Base-by-base conservation (phyloP, 140 eudicot genomes). In the Senecio squalidus region DNA sequence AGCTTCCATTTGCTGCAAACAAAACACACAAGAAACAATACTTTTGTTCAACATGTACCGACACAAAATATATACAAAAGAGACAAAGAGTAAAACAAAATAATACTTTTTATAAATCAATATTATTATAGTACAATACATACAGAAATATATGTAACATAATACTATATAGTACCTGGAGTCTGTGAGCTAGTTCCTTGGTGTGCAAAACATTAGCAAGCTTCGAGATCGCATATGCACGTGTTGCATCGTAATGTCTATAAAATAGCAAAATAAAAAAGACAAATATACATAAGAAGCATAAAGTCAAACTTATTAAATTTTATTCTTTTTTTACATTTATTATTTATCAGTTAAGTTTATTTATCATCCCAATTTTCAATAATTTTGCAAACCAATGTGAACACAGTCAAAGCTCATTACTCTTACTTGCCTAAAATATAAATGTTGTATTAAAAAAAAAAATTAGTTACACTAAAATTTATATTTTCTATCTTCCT, bases 211-310 rank as follows among this genome's bases (percentile, higher is more conserved):
- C 92, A 84, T 86, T 92, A 31, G 96, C 96, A 23, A 92, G 93
- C 84, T 92, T 92, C 73, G 98, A 92, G 71, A 86, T 80, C 18
- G 98, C 84, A 74, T 92, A 92, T 21, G 98, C 98, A 86, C 98
- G 95, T 81, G 96, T 92, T 55, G 93, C 92, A 75, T 92, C 96
- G 79, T 87, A 92, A 55, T 77, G 58, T 58, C 98, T 92, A 88
- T 34, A 40, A 9, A 4, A 14, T 26, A 9, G 50, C 23, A 52
- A 36, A n/a, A 58, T 48, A 62, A 50, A 66, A 60, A 74, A 73
- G 67, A 78, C 73, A 74, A 62, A 70, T n/a, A n/a, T n/a, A n/a
- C 45, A 57, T 36, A 53, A 44, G n/a, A 25, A 34, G 55, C 21
- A 47, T 64, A 72, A 56, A 64, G 68, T 72, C 73, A 72, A 72